Evolutionary conservation across 2,329 filamentous ascomycete genomes (phyloP).

Genomic region (Graphilbum ipis-grandicollis): DNA sequence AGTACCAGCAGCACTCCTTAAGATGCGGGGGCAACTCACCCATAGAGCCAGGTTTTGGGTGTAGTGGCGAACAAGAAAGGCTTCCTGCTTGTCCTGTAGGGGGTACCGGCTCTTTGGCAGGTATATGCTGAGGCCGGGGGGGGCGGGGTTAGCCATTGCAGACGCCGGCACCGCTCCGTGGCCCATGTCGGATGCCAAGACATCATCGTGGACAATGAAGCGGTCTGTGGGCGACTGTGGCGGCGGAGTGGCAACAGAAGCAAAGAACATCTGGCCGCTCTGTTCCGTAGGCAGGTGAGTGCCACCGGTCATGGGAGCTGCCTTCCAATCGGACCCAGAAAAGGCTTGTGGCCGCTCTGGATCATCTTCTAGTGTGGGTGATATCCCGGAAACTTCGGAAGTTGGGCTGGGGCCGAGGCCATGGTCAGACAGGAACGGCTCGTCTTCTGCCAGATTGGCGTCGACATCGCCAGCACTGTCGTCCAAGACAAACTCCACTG

Average conservation of each 20-base stretch:
- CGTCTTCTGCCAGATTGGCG: conserved; percentile 1
- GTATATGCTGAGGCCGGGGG: conserved; percentile 7
- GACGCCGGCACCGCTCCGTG: background rate
- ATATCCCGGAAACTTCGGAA: background rate
- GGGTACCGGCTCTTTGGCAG: conserved; percentile 12
- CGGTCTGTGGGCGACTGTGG: conserved; percentile 13
- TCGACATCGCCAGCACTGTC: conserved; percentile 4
- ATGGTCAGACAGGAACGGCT: background rate
- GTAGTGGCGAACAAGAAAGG: conserved; percentile 16
- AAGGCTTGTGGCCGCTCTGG: no score
- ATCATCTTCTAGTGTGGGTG: background rate
- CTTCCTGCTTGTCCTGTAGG: conserved; percentile 12
- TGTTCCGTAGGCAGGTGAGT: background rate
- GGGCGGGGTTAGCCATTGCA: no score
- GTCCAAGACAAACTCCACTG: conserved; percentile 7
- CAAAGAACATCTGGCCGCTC: background rate
- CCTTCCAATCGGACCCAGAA: no score
- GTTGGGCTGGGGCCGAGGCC: background rate
- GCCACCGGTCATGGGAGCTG: no score
- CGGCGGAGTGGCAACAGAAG: background rate
- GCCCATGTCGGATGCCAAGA: background rate
- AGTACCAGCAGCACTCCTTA: no score
- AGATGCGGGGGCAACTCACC: conserved; percentile 8
- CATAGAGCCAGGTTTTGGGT: conserved; percentile 18
- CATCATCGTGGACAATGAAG: conserved; percentile 13